Base-by-base conservation (phyloP, 2,329 filamentous ascomycete species). In the Trichoderma breve region DNA sequence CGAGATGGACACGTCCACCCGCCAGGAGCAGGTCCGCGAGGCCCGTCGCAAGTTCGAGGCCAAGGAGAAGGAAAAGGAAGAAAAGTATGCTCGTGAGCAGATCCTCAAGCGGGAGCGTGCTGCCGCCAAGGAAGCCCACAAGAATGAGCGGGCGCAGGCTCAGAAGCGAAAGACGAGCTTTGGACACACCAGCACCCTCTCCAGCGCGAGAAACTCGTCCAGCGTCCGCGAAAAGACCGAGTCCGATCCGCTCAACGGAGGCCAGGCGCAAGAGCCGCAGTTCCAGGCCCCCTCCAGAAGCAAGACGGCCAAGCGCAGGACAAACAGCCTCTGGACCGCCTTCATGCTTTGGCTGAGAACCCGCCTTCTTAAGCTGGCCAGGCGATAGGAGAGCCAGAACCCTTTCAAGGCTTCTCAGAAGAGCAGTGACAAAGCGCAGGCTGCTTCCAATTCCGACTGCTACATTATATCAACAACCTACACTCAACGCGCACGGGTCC, bases 341-440 rank as follows among this genome's bases (percentile, higher is more conserved):
- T 90, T 91, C 75, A 83, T 91, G 65, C 83, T 91, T 70, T 91
- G 89, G 89, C 78, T 91, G 30, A 83, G 89, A 73, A 91, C 89
- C n/a, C 79, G 82, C 70, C 76, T 84, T 71, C 78, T 84, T 72
- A 83, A 82, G 78, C 75, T 83, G 71, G 81, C 82, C 65, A 79
- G 80, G 76, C 81, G 81, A 74, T 83, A 82, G 80, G 73, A 76
- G 61, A 75, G 55, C 55, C 53, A n/a, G 32, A 21, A 30, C 28
- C 21, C 24, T 8, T 30, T 28, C 24, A 61, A 36, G 36, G 36
- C 36, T 26, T 51, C 62, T 34, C 26, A 15, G 28, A 65, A 51
- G 28, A 34, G 30, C 43, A 26, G 30, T 47, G n/a, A 34, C 34
- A 15, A 39, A 34, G 21, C 34, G 21, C 34, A 63, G 60, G 34